Evolutionary conservation across 1,139 yeast genomes (phyloP), one percentile per base, ranked within the genome.

Genomic region (Yamadazyma diddensiae): DNA sequence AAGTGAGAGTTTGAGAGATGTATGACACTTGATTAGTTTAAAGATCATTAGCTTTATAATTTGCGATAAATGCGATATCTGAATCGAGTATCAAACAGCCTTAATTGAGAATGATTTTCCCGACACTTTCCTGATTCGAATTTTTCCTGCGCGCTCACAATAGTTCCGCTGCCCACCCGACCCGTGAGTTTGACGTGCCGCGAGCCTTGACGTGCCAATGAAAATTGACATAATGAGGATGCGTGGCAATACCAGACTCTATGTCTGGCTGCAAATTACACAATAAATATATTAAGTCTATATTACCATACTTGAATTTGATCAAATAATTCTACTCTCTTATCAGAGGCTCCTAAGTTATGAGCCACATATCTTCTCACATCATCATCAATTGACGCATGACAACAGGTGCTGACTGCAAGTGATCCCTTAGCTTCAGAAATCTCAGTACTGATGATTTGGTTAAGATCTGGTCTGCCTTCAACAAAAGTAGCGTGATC

Each of bases 391-490:
- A 65, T 60, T 10, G 60, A 41, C 10, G 59, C 59, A 43, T 65
- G 72, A 21, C 70, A 71, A 57, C 73, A 66, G 1, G 70, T 51
- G 22, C 59, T 57, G 38, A 66, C 48, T 0, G 65, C 71, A 38
- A 62, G 46, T 4, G 69, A 49, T 3, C 69, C 69, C 12, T 24
- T 36, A 17, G 55, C 33, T 26, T 52, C 43, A 26, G 46, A 30
- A 19, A 74, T 55, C 29, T 65, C 72, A 3, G 53, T 38, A 5
- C 42, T 42, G 3, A 75, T 59, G 11, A 73, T 37, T 1, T 42
- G 46, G 3, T 47, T 42, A 17, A 77, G 41, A 33, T 66, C 55
- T 2, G 81, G 81, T 37, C 76, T 62, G 9, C 58, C 62, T 21
- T 60, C 60, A 29, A 62, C 42, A 43, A 64, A 59, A 28, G 55